These are phyloP conservation scores for Penstemon newberryi DNA, from an alignment of 257 asterid species.

Conservation along the genomic window DNA sequence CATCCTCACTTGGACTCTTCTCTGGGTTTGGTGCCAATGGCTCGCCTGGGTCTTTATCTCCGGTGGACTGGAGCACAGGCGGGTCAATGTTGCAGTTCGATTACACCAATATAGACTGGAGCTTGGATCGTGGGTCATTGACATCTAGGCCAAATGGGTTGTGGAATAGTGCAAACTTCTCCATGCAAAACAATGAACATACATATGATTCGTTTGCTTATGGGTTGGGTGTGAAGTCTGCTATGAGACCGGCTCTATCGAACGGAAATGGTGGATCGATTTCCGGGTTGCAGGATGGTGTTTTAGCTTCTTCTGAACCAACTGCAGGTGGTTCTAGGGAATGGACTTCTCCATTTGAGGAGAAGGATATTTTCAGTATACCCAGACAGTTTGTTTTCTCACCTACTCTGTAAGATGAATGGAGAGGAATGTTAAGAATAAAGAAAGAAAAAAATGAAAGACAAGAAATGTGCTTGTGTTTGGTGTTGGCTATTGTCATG, in stretches of 20 bases:
- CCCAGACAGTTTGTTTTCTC: slow-evolving; percentile 70
- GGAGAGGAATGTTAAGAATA: slow-evolving; percentile 37
- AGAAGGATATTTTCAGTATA: slow-evolving; percentile 66
- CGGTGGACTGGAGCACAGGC: slow-evolving; percentile 59
- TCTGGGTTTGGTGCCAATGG: slow-evolving; percentile 49
- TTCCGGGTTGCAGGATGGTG: slow-evolving; percentile 38
- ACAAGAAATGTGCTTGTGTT: slow-evolving; percentile 37
- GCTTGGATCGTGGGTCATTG: slow-evolving; percentile 46
- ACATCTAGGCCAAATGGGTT: slow-evolving; percentile 35
- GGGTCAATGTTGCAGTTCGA: slow-evolving; percentile 51
- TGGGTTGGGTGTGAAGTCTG: slow-evolving; percentile 36
- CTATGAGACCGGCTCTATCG: slow-evolving; percentile 39
- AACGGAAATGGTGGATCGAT: slow-evolving; percentile 35
- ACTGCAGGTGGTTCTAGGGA: slow-evolving; percentile 43
- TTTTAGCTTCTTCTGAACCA: slow-evolving; percentile 36
- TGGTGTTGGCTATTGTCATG: slow-evolving; percentile 53
- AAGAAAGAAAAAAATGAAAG: slow-evolving; percentile 34
- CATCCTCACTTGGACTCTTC: slow-evolving; percentile 68
- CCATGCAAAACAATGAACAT: slow-evolving; percentile 34
- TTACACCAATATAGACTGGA: slow-evolving; percentile 72
- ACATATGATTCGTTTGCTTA: slow-evolving; percentile 43
- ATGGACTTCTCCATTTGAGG: slow-evolving; percentile 82
- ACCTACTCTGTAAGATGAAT: slow-evolving; percentile 54
- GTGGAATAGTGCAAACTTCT: slow-evolving; percentile 37
- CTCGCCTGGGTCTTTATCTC: slow-evolving; percentile 44